phyloP scores from a whole-genome alignment of 108 stramenopile genomes.

The Skeletonema tropicum region DNA sequence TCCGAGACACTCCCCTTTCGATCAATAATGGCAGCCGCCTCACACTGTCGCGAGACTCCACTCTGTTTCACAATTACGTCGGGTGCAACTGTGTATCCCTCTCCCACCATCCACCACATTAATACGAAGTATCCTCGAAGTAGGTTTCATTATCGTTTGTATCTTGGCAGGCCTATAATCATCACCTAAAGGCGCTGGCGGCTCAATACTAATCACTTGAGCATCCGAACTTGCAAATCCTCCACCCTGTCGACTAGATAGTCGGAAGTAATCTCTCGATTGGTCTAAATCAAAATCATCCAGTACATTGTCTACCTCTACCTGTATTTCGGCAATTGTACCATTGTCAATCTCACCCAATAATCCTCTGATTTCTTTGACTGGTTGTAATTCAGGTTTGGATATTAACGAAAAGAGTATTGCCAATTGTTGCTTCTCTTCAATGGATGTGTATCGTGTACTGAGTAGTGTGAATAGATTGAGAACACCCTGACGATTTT shows the following conservation, averaged over 20 bases:
- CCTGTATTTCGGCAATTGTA: conserved; percentile 60
- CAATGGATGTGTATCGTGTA: conserved; percentile 76
- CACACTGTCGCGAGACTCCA: conserved; percentile 54
- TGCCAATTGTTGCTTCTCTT: conserved; percentile 83
- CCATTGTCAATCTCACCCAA: conserved; percentile 88
- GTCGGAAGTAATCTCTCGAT: conserved; percentile 41
- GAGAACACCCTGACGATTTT: conserved; percentile 68
- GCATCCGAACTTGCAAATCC: conserved; percentile 63
- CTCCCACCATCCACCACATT: conserved; percentile 80
- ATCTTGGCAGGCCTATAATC: conserved; percentile 65
- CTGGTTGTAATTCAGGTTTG: conserved; percentile 74
- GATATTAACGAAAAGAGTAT: conserved; percentile 88
- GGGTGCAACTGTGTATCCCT: conserved; percentile 60
- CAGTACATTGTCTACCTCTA: conserved; percentile 29
- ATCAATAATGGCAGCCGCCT: conserved; percentile 76
- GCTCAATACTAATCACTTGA: conserved; percentile 51
- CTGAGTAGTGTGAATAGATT: conserved; percentile 83
- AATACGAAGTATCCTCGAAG: conserved; percentile 74
- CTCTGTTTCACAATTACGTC: conserved; percentile 62
- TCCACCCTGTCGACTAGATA: conserved; percentile 75
- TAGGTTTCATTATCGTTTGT: conserved; percentile 58
- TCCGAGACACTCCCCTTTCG: conserved; percentile 65
- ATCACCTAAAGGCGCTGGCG: conserved; percentile 82
- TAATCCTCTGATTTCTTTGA: conserved; percentile 70
- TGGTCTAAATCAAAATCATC: conserved; percentile 19